Evolutionary conservation across 257 asterid genomes (phyloP), one percentile per base, ranked within the genome.

Genomic region (Nicotiana tomentosiformis): DNA sequence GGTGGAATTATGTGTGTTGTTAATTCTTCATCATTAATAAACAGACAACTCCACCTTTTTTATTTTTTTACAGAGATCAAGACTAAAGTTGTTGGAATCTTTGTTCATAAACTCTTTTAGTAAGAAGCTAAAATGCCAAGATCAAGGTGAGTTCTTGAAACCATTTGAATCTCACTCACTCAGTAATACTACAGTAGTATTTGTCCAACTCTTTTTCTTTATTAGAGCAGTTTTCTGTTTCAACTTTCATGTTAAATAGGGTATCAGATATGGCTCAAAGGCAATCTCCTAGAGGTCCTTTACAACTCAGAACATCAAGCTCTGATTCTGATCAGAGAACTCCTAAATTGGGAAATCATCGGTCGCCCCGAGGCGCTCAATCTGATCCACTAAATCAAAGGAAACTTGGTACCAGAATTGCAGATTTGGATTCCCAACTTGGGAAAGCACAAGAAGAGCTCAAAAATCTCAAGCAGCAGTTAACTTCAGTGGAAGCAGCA

Each of bases 361-460:
- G 91, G 81, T 84, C 98, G 2, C 98, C 98, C 3, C 89, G 94
- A 15, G 86, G 89, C 8, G 5, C 92, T 5, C 94, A 89, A 51
- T 81, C 93, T 2, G 89, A 92, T 23, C 90, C 95, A 0, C 37
- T 82, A 70, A 89, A 86, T 79, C 97, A 91, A 68, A 94, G 90
- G 94, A 96, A 94, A 86, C 94, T 96, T 7, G 97, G 98, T 7
- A 88, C 91, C 23, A 89, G 97, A 49, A 96, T 96, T 83, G 91
- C 98, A 1, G 97, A 91, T 84, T 88, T 96, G 90, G 99, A 96
- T 77, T 90, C 97, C 37, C 99, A 93, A 81, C 98, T 96, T 56
- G 98, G 97, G 20, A 96, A 93, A 84, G 98, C 98, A 0, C 99
- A 93, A 84, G 88, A 81, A 3, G 98, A 96, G 90, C 94, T 96